Evolutionary conservation across 2,329 filamentous ascomycete species (phyloP), one percentile per base, ranked within the genome.

Genomic region (Daldinia sp.): DNA sequence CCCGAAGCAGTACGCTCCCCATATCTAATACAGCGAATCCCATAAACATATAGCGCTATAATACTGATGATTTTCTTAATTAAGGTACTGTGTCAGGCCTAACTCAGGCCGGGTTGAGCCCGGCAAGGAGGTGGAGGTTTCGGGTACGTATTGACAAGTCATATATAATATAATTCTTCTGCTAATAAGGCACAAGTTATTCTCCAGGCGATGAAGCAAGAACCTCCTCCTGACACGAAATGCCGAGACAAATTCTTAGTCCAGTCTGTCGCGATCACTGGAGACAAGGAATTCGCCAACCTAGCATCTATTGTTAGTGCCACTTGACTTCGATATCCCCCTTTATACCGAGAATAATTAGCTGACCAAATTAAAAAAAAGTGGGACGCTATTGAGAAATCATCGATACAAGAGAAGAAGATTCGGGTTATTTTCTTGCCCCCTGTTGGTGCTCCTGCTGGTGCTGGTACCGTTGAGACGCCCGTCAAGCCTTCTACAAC

Each of bases 211-310:
- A 98, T 99, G 96, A 98, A 97, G 86, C 89, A 93, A 78, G 94
- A 98, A 77, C 95, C 95, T 63, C 88, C 94, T 20, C 81, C 86
- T 65, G 94, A 97, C 79, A 90, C 92, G 70, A 94, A 93, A 81
- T 99, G 96, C 85, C 92, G 93, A 81, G 95, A 98, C 87, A 98
- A 98, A 85, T 98, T 98, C 81, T 88, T 98, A 61, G 95, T 98
- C 39, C 95, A 98, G 82, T 97, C 94, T 28, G 93, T 97, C 55
- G 86, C 90, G 58, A 92, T 98, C 73, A 91, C 91, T 23, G 86
- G 90, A 71, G 93, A 97, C 77, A 93, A 94, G 82, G 93, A 97
- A 77, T 93, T 93, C 76, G 86, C 87, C 66, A 97, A 92, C 78
- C 89, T 97, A 70, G 87, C 90, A 55, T 88, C 92, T 51, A 93